These are phyloP conservation scores for Cadophora gregata DNA, from an alignment of 2,329 filamentous ascomycete genomes.

Conservation along the genomic window DNA sequence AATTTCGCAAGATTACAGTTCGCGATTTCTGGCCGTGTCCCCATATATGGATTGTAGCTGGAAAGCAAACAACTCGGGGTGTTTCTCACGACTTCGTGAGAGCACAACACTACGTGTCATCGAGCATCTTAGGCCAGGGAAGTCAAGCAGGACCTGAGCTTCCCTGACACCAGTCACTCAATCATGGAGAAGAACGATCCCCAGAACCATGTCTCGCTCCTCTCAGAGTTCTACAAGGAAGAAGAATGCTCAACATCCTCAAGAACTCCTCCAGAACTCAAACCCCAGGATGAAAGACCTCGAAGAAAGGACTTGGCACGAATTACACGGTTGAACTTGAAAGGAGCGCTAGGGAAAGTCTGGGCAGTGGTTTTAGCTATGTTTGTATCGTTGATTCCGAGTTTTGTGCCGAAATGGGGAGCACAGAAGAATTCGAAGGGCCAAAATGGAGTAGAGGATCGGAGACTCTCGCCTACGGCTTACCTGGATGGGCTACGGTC, in stretches of 20 bases:
- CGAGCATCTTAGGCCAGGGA: too few relatives aligned
- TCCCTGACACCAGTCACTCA: neutral
- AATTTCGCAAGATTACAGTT: neutral
- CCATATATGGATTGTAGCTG: too few relatives aligned
- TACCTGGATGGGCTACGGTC: constrained; percentile 53
- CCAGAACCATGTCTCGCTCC: neutral
- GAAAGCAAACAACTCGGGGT: neutral
- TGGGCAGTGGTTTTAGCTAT: neutral
- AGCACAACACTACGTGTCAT: too few relatives aligned
- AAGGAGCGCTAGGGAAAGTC: neutral
- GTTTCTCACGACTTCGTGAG: too few relatives aligned
- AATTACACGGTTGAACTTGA: neutral
- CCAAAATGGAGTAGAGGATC: neutral
- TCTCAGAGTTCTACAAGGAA: neutral
- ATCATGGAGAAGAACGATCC: neutral
- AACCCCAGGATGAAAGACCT: neutral
- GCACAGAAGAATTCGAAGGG: neutral
- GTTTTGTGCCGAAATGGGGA: neutral
- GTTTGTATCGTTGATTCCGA: neutral
- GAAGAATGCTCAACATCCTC: neutral
- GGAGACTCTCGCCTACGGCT: constrained; percentile 46
- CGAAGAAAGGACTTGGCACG: neutral
- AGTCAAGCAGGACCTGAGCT: neutral
- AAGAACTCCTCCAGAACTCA: neutral
- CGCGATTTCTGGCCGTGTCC: too few relatives aligned